Evolutionary conservation across 208 protist genomes (phyloP).

Genomic region (Crithidia sp.): DNA sequence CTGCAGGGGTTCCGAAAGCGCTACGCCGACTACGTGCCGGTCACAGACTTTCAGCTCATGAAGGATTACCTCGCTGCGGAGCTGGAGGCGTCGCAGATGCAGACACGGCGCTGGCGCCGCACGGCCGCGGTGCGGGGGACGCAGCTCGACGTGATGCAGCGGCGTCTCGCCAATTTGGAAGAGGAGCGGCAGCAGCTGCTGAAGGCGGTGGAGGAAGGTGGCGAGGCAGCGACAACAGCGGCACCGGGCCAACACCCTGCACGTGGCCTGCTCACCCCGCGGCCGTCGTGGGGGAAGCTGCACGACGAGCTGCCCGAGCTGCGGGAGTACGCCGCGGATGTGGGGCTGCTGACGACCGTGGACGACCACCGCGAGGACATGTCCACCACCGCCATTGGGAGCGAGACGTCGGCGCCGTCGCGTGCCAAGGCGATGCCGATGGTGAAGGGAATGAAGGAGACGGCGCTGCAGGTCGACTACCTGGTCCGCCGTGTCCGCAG

Average conservation of each 20-base stretch:
- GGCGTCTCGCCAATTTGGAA: slow-evolving; percentile 58
- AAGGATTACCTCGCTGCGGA: slow-evolving; percentile 72
- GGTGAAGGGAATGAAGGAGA: slow-evolving; percentile 55
- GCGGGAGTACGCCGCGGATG: slow-evolving; percentile 32
- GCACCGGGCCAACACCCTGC: background rate
- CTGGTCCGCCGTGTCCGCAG: slow-evolving; percentile 59
- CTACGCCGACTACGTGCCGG: slow-evolving; percentile 70
- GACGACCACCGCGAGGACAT: slow-evolving; percentile 7
- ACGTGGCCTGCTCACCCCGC: slow-evolving; percentile 59
- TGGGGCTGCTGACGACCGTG: slow-evolving; percentile 20
- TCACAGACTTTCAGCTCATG: slow-evolving; percentile 69
- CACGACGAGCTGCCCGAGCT: slow-evolving; percentile 49
- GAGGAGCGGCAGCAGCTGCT: slow-evolving; percentile 39
- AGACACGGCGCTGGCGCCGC: slow-evolving; percentile 68
- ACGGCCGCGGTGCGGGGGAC: slow-evolving; percentile 78
- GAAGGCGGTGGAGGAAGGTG: background rate
- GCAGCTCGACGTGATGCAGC: slow-evolving; percentile 76
- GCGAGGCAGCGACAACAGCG: background rate
- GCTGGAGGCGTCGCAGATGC: slow-evolving; percentile 49
- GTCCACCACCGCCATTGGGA: background rate
- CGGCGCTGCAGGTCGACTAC: slow-evolving; percentile 70
- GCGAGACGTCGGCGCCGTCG: background rate
- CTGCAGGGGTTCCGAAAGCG: slow-evolving; percentile 71
- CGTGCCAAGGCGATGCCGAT: slow-evolving; percentile 7
- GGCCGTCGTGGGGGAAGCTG: slow-evolving; percentile 66